Evolutionary conservation across 2,329 filamentous ascomycete genomes (phyloP).

Genomic region (Drechslera avenae): DNA sequence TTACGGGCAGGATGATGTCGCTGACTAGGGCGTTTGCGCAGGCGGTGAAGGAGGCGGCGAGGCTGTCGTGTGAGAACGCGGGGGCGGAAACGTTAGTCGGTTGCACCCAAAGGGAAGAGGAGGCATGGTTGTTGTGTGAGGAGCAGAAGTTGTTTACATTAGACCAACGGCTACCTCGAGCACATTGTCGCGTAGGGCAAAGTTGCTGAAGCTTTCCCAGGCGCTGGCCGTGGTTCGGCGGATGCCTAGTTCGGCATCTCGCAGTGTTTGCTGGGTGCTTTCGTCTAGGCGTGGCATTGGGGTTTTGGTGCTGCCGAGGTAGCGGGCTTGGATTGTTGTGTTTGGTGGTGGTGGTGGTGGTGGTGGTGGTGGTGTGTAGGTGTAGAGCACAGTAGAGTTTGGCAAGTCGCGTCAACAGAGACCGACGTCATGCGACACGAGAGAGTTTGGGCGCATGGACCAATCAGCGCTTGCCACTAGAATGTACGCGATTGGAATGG

Average conservation of each 20-base stretch:
- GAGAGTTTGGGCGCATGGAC: no score
- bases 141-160: constrained; percentile 57
- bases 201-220: constrained; percentile 71
- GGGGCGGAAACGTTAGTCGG: no score
- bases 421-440: no score
- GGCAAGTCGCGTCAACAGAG: no score
- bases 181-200: constrained; percentile 75
- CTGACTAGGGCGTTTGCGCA: constrained; percentile 74
- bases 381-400: no score
- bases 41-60: constrained; percentile 72
- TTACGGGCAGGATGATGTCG: constrained; percentile 70
- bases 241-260: constrained; percentile 53
- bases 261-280: constrained; percentile 50
- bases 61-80: constrained; percentile 53
- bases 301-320: no score
- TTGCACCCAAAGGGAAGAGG: no score
- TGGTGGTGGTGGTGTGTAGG: no score
- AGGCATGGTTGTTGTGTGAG: not conserved
- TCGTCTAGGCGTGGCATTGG: constrained; percentile 41
- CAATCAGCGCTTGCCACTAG: no score
- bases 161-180: constrained; percentile 76
- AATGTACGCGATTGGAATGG: no score
- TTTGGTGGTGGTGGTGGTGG: not conserved
- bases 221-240: constrained; percentile 55
- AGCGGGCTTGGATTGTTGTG: not conserved